Evolutionary conservation across 1,139 yeast genomes (phyloP).

Genomic region (Geotrichum reessii): DNA sequence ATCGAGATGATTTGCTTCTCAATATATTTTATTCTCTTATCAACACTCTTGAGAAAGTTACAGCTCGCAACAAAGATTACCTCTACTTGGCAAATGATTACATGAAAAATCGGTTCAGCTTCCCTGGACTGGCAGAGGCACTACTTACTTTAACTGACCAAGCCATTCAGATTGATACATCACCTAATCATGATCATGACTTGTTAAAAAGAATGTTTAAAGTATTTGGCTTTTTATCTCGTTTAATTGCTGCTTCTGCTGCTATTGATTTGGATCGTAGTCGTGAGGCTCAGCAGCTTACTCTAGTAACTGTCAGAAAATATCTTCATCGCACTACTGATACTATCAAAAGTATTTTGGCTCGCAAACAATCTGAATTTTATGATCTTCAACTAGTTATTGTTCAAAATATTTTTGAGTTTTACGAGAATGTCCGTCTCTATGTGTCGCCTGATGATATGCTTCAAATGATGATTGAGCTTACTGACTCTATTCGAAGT

Average conservation of each 20-base stretch:
- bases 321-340: constrained; percentile 24
- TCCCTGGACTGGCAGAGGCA: constrained; percentile 27
- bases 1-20: constrained; percentile 25
- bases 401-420: constrained; percentile 24
- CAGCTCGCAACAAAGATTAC: constrained; percentile 25
- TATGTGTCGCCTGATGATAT: constrained; percentile 27
- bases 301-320: constrained; percentile 20
- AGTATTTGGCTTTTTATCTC: constrained; percentile 27
- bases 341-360: constrained; percentile 22
- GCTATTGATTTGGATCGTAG: constrained; percentile 27
- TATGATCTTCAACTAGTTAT: constrained; percentile 25
- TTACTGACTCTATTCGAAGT: constrained; percentile 27
- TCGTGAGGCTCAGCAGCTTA: constrained; percentile 22
- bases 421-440: constrained; percentile 24
- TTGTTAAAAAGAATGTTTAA: constrained; percentile 24
- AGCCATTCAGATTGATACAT: constrained; percentile 21
- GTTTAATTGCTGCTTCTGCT: constrained; percentile 29
- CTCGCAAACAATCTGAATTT: constrained; percentile 21
- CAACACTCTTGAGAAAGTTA: constrained; percentile 29
- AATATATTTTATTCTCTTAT: constrained; percentile 29
- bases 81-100: constrained; percentile 28
- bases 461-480: constrained; percentile 28
- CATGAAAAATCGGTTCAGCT: constrained; percentile 26
- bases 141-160: constrained; percentile 23
- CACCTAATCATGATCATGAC: constrained; percentile 22